These are phyloP conservation scores for Camelina hispida DNA, from an alignment of 345 rosid species.

Conservation along the genomic window DNA sequence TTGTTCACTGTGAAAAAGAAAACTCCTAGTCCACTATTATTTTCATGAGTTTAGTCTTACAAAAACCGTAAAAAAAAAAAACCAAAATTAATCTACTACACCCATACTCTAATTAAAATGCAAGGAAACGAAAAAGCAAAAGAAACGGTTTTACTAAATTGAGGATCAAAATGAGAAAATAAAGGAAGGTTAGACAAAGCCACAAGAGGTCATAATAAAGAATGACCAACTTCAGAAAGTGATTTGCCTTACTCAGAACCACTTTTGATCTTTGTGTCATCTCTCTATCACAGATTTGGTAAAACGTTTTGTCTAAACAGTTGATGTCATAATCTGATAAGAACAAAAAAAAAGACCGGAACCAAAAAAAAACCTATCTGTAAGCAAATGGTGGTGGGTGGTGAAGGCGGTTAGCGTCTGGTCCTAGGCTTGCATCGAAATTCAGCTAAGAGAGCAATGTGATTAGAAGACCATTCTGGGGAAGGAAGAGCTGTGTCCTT, in stretches of 20 bases:
- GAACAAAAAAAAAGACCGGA: neutral
- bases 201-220: constrained; percentile 39
- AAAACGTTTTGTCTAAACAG: constrained; percentile 34
- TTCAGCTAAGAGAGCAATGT: constrained; percentile 94
- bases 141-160: constrained; percentile 16
- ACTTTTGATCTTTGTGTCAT: constrained; percentile 31
- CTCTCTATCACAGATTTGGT: constrained; percentile 34
- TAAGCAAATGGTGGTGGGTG: constrained; percentile 27
- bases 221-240: constrained; percentile 40
- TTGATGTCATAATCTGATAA: constrained; percentile 22
- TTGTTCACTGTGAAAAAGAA: constrained; percentile 19
- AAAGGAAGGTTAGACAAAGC: constrained; percentile 36
- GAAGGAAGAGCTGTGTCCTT: constrained; percentile 99
- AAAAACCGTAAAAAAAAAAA: neutral
- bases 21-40: constrained; percentile 27
- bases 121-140: neutral
- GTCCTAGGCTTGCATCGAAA: constrained; percentile 93
- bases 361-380: constrained; percentile 39
- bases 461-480: constrained; percentile 99
- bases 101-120: constrained; percentile 6
- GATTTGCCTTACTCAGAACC: constrained; percentile 42
- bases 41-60: neutral
- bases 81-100: neutral
- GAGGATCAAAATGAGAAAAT: constrained; percentile 34
- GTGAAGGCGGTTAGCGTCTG: constrained; percentile 70